Percentiles rank a stretch among this genome's conserved stretches.
These are phyloP conservation scores for Favolaschia claudopus DNA, from an alignment of 768 basidiomycete species.

Conservation along the genomic window DNA sequence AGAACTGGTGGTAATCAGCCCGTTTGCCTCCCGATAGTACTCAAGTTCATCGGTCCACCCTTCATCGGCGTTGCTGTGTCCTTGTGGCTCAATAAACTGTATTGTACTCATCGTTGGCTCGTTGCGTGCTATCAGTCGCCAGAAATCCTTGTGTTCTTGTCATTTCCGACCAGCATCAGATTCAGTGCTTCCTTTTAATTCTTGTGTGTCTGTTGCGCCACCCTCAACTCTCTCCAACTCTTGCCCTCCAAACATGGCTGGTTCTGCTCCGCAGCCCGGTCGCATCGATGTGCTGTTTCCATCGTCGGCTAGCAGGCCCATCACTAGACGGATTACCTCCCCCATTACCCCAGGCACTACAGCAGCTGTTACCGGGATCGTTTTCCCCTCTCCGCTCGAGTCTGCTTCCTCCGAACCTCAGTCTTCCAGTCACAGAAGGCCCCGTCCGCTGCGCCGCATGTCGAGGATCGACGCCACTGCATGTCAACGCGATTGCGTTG, in stretches of 20 bases:
- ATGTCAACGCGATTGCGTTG: slow-evolving; percentile 10
- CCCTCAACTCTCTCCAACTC: slow-evolving; percentile 7
- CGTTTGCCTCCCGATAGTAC: not conserved
- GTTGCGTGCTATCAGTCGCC: slow-evolving; percentile 12
- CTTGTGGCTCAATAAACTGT: slow-evolving; percentile 9
- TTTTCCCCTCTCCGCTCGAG: slow-evolving; percentile 18
- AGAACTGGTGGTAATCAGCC: slow-evolving; percentile 6
- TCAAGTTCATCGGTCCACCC: not conserved
- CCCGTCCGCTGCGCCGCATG: slow-evolving; percentile 10
- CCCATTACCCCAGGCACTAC: slow-evolving; percentile 22
- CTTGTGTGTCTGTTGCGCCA: slow-evolving; percentile 5
- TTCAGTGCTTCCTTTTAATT: slow-evolving; percentile 7
- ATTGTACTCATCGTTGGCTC: not conserved
- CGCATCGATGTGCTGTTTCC: slow-evolving; percentile 8
- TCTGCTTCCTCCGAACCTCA: slow-evolving; percentile 1
- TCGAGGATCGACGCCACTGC: slow-evolving; percentile 14
- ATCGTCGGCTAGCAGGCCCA: not conserved
- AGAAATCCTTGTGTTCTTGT: slow-evolving; percentile 7
- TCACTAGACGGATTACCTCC: slow-evolving; percentile 7
- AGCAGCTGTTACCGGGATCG: slow-evolving; percentile 19
- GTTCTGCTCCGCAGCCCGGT: slow-evolving; percentile 1
- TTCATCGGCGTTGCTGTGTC: not conserved
- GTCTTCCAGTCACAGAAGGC: not conserved
- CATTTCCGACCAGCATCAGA: slow-evolving; percentile 11
- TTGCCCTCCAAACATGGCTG: slow-evolving; percentile 13